Conservation (phyloP, 495 filamentous ascomycete species). For the Emericellopsis terricola region DNA sequence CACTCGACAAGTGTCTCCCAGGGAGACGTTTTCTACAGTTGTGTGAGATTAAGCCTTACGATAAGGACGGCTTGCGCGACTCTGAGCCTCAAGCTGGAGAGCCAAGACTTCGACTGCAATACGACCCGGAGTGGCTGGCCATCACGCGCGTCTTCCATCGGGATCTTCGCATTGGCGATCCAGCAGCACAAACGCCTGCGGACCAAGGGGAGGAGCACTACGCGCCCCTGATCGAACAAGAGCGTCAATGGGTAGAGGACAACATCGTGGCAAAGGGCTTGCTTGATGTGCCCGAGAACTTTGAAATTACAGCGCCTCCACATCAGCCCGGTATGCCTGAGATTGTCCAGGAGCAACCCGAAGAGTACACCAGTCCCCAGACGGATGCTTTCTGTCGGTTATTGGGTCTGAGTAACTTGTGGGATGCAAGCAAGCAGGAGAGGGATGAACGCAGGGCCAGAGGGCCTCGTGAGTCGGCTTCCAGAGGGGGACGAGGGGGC, state of each 20-base stretch:
- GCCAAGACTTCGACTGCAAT: constrained; percentile 36
- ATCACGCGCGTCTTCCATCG: constrained; percentile 67
- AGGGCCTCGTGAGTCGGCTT: constrained; percentile 16
- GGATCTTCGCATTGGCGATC: constrained; percentile 40
- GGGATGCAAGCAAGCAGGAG: constrained; percentile 53
- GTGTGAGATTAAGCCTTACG: constrained; percentile 32
- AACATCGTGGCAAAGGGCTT: constrained; percentile 41
- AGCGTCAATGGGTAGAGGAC: constrained; percentile 59
- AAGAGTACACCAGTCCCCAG: constrained; percentile 70
- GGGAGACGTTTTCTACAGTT: constrained; percentile 69
- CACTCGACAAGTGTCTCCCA: constrained; percentile 75
- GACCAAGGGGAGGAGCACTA: constrained; percentile 51
- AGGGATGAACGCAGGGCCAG: constrained; percentile 28
- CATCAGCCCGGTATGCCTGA: constrained; percentile 30
- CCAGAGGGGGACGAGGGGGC: constrained; percentile 15
- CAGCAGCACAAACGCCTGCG: constrained; percentile 20
- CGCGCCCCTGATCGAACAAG: constrained; percentile 37
- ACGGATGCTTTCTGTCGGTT: constrained; percentile 61
- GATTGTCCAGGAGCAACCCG: constrained; percentile 28
- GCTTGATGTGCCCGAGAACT: constrained; percentile 56
- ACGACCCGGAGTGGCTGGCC: constrained; percentile 90
- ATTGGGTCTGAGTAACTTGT: constrained; percentile 58
- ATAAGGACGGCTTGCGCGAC: constrained; percentile 5
- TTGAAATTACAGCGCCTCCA: constrained; percentile 53
- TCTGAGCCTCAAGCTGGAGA: constrained; percentile 6